Conservation (phyloP, 768 basidiomycete species). For the Pleurotus sapidus region DNA sequence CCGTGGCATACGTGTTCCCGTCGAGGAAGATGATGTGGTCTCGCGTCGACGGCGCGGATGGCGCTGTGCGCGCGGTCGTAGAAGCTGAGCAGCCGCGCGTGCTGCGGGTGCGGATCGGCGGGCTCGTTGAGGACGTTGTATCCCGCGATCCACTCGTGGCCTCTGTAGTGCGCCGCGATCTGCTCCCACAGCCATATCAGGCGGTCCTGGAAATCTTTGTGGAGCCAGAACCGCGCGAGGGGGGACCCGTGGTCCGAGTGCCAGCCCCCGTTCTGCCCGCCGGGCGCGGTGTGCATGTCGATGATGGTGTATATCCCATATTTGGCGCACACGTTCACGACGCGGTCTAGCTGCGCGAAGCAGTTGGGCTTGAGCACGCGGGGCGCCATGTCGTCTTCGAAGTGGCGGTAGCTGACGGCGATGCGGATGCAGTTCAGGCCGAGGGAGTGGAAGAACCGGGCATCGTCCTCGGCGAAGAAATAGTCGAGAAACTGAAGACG, state of each 20-base stretch:
- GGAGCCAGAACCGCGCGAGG: conserved; percentile 74
- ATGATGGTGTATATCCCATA: conserved; percentile 80
- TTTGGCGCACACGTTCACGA: conserved; percentile 69
- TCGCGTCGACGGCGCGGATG: conserved; percentile 67
- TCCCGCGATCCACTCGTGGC: conserved; percentile 81
- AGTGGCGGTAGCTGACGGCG: conserved; percentile 73
- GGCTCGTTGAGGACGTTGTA: conserved; percentile 88
- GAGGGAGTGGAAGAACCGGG: conserved; percentile 72
- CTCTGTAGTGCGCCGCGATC: conserved; percentile 72
- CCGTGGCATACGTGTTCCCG: conserved; percentile 80
- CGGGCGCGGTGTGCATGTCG: conserved; percentile 76
- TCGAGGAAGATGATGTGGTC: conserved; percentile 79
- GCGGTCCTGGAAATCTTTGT: conserved; percentile 85
- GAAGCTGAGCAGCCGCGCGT: conserved; percentile 60
- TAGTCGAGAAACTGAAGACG: conserved; percentile 68
- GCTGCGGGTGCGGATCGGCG: conserved; percentile 54
- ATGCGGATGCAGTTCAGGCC: conserved; percentile 80
- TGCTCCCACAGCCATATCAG: conserved; percentile 75
- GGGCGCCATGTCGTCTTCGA: conserved; percentile 80
- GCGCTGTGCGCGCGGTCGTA: conserved; percentile 68
- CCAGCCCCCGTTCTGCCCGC: conserved; percentile 79
- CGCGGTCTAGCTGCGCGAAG: conserved; percentile 83
- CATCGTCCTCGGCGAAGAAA: conserved; percentile 80
- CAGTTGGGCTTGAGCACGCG: conserved; percentile 70
- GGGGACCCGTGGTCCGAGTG: conserved; percentile 72